Base-by-base conservation (phyloP, 108 stramenopile species). In the Seminavis robusta region DNA sequence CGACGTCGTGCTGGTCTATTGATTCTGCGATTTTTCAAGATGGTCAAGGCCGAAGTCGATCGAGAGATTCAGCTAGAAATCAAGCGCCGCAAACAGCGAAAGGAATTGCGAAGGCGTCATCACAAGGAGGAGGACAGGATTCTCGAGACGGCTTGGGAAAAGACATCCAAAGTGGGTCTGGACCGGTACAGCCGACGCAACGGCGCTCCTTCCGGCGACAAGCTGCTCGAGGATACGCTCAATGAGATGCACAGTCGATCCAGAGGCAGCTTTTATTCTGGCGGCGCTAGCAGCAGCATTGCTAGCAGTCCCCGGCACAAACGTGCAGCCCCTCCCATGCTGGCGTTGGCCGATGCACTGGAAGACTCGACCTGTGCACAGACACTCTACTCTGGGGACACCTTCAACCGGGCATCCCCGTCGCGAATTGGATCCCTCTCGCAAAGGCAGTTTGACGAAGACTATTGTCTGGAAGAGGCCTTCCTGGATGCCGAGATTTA, bases 1-100 rank as follows among this genome's bases (percentile, higher is more conserved):
- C 7, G 46, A 32, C 45, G 66, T 28, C 21, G 53, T 50, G 88
- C 84, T 41, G 89, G 84, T 8, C 34, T 63, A 28, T 52, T 73
- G 0, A 82, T 90, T 36, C 80, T 86, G 45, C 65, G 81, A 3
- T 90, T 90, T 45, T 90, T 86, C 53, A 59, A 78, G 42, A 52
- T 51, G 61, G 83, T 86, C 11, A 79, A 76, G 63, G 52, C 49
- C 21, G 82, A 85, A 49, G 83, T 82, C 15, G 83, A 90, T 24
- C 69, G 73, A 24, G 71, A 82, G 64, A 68, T 90, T 0, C 40
- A 45, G 28, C 36, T 4, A n/a, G 23, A 43, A 17, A 46, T 34
- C 20, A 55, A 63, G 65, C 61, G 46, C 37, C 61, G 57, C 28
- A 77, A 80, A 50, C 55, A 65, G 24, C 58, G 71, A 20, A 83